Base-by-base conservation (phyloP, 73 alveolate species). In the Paramecium pentaurelia region DNA sequence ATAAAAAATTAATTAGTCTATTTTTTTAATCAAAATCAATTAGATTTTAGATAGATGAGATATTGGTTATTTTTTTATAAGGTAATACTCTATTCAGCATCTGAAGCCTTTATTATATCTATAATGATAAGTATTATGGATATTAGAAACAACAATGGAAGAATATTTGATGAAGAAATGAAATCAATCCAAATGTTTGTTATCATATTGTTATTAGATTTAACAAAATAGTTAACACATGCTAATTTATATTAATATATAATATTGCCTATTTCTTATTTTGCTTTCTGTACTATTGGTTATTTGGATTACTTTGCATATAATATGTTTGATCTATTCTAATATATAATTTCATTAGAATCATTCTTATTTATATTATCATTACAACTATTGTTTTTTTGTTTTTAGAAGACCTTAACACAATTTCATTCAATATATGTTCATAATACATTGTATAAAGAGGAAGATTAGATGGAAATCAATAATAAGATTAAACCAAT, bases 31-130 rank as follows among this genome's bases (percentile, higher is more conserved):
- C 49, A 80, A 45, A 80, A 80, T 27, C 16, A 40, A 27, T 9
- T 80, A 16, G 58, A 80, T 80, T 80, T 80, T 80, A 80, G 91
- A 80, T 16, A 80, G 45, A 44, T 27, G 71, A 80, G 91, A 80
- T 80, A 45, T 47, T 27, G 44, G 71, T 5, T 32, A 20, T 80
- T 42, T 12, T 80, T 80, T 14, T 80, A 80, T 18, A 80, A 80
- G 16, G 91, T 80, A 9, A 80, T 80, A n/a, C 58, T 80, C 12
- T 80, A 45, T 36, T 45, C 77, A 45, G 47, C 58, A 14, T 32
- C 27, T 49, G 91, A 80, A 49, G 71, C 91, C 49, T 49, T 80
- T 9, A 44, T 80, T 44, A 44, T 80, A 11, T n/a, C 91, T 20
- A 47, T 47, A 20, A 25, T 47, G 58, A 22, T 27, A 0, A 49